Evolutionary conservation across 1,139 yeast species (phyloP).

Genomic region (Blastobotrys indianensis): DNA sequence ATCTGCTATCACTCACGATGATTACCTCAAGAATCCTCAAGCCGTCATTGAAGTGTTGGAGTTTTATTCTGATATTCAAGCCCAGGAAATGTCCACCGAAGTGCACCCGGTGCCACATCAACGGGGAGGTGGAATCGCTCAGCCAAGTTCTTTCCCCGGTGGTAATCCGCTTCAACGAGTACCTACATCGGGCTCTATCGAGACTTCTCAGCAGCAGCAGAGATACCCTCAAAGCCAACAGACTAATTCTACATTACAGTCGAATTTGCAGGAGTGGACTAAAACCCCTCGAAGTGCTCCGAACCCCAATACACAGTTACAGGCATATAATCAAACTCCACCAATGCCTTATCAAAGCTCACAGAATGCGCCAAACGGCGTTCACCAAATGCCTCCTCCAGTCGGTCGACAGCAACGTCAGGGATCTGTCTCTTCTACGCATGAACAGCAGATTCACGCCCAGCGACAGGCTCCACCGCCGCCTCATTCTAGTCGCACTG

Average conservation of each 20-base stretch:
- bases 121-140: not conserved
- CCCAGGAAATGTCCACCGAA: slow-evolving; percentile 4
- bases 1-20: slow-evolving; percentile 43
- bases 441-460: slow-evolving; percentile 5
- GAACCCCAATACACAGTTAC: not conserved
- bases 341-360: not conserved
- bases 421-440: slow-evolving; percentile 3
- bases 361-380: not conserved
- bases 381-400: not conserved
- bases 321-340: not conserved
- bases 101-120: slow-evolving; percentile 4
- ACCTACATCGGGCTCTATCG: slow-evolving; percentile 10
- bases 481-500: slow-evolving; percentile 21
- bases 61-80: slow-evolving; percentile 45
- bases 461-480: slow-evolving; percentile 10
- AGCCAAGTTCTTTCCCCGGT: not conserved
- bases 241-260: slow-evolving; percentile 16
- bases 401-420: slow-evolving; percentile 1
- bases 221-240: not conserved
- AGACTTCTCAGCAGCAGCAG: slow-evolving; percentile 2
- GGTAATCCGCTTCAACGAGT: not conserved
- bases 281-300: slow-evolving; percentile 22
- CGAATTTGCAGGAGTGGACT: slow-evolving; percentile 30
- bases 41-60: slow-evolving; percentile 81
- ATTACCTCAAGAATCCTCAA: slow-evolving; percentile 41